Percentiles rank a stretch among this genome's conserved stretches.
These are phyloP conservation scores for Plasmodium reichenowi DNA, from an alignment of 169 alveolate species.

Conservation along the genomic window DNA sequence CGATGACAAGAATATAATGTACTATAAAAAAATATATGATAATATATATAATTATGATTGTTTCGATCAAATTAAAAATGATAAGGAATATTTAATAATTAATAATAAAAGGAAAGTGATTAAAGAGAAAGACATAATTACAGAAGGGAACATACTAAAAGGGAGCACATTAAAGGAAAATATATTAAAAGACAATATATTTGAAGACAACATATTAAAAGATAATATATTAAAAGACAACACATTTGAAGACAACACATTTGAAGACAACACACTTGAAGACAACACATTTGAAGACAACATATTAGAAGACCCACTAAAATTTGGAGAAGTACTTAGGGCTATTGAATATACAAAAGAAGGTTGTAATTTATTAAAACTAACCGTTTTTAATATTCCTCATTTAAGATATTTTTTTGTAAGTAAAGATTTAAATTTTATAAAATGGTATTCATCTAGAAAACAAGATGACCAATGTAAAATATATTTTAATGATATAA, in stretches of 20 bases:
- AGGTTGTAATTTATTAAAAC: slow-evolving; percentile 54
- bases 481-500: slow-evolving; percentile 21
- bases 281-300: not conserved
- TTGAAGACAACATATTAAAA: not conserved
- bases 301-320: slow-evolving; percentile 9
- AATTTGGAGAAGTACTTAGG: slow-evolving; percentile 29
- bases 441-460: slow-evolving; percentile 56
- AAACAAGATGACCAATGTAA: slow-evolving; percentile 57
- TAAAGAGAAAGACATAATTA: not conserved
- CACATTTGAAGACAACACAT: not conserved
- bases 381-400: slow-evolving; percentile 46
- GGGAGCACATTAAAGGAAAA: not conserved
- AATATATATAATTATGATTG: not conserved
- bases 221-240: not conserved
- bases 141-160: too few relatives aligned
- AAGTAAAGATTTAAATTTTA: slow-evolving; percentile 31
- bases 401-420: slow-evolving; percentile 52
- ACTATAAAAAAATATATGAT: not conserved
- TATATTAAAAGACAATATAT: not conserved
- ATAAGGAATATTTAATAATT: not conserved
- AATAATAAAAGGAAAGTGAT: not conserved
- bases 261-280: not conserved
- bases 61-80: not conserved
- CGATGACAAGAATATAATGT: not conserved
- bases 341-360: slow-evolving; percentile 69